These are phyloP conservation scores for Plasmodium fragile DNA, from an alignment of 169 alveolate genomes.

Conservation along the genomic window DNA sequence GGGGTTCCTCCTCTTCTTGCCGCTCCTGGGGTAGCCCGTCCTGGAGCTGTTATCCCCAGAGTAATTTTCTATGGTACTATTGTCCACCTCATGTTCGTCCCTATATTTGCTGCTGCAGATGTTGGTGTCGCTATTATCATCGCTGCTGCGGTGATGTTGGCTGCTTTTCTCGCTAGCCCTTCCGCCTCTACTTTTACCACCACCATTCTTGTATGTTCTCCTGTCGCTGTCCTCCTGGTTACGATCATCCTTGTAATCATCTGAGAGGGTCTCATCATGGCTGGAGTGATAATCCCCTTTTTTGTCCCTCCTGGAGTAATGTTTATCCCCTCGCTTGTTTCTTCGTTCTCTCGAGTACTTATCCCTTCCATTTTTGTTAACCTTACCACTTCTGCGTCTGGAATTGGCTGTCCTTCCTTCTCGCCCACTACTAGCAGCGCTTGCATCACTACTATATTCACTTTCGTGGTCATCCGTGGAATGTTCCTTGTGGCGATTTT, in stretches of 20 bases:
- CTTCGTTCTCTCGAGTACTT: neutral
- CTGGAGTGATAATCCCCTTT: neutral
- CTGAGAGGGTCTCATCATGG: neutral
- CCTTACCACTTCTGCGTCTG: neutral
- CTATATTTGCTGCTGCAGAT: constrained; percentile 29
- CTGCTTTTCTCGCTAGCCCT: neutral
- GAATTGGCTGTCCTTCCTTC: neutral
- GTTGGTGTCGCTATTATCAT: constrained; percentile 25
- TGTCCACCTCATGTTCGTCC: constrained; percentile 18
- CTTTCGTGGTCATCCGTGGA: neutral
- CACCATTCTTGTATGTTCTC: neutral
- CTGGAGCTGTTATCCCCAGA: constrained; percentile 12
- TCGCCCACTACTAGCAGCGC: neutral
- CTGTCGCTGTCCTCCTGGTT: neutral
- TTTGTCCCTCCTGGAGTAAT: neutral
- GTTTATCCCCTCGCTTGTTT: constrained; percentile 1
- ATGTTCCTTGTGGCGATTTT: neutral
- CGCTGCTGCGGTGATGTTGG: neutral
- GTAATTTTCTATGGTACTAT: constrained; percentile 37
- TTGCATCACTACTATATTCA: neutral
- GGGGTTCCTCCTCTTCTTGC: constrained; percentile 21
- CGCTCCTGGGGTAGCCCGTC: neutral
- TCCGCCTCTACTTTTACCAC: neutral
- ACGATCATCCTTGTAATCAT: neutral
- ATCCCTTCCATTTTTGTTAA: neutral